A percentile compares a stretch with the other conserved stretches of the same genome.
Evolutionary conservation across 2,329 filamentous ascomycete species (phyloP).

Genomic region (Ophiostoma sp.): DNA sequence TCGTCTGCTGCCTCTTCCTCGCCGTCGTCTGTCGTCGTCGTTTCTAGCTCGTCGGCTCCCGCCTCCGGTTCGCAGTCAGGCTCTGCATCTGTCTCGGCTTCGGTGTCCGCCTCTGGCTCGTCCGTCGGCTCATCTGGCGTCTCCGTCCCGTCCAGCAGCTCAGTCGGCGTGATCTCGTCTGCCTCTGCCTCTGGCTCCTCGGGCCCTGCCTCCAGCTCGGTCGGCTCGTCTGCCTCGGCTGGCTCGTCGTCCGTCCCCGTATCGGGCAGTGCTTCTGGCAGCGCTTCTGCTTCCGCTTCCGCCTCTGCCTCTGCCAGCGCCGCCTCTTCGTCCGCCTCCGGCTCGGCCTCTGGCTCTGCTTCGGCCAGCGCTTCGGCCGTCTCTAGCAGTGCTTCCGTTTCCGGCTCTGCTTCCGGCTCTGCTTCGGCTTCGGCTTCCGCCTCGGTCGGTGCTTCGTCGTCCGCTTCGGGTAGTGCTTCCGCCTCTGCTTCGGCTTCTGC

Average conservation of each 20-base stretch:
- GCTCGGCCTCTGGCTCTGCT: not conserved
- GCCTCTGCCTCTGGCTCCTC: not conserved
- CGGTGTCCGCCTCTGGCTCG: not conserved
- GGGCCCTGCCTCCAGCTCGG: not conserved
- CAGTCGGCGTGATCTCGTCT: not conserved
- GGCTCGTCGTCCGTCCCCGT: not conserved
- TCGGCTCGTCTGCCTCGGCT: not conserved
- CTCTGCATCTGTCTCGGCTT: not conserved
- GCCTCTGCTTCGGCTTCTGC: not conserved
- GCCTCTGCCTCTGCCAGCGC: not conserved
- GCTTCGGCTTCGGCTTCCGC: not conserved
- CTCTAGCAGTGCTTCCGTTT: not conserved
- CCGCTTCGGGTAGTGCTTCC: not conserved
- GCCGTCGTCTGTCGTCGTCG: not conserved
- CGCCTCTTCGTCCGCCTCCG: not conserved
- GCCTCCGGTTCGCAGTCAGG: not conserved
- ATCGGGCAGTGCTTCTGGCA: not conserved
- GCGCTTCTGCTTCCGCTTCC: not conserved
- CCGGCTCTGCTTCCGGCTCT: not conserved
- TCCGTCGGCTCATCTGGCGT: not conserved
- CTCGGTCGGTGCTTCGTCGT: not conserved
- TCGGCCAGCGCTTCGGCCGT: not conserved
- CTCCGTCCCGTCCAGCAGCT: not conserved
- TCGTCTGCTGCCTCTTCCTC: not conserved
- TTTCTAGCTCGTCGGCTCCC: not conserved